phyloP scores from a whole-genome alignment of 2,329 filamentous ascomycete species.

The Parafenestella ontariensis region DNA sequence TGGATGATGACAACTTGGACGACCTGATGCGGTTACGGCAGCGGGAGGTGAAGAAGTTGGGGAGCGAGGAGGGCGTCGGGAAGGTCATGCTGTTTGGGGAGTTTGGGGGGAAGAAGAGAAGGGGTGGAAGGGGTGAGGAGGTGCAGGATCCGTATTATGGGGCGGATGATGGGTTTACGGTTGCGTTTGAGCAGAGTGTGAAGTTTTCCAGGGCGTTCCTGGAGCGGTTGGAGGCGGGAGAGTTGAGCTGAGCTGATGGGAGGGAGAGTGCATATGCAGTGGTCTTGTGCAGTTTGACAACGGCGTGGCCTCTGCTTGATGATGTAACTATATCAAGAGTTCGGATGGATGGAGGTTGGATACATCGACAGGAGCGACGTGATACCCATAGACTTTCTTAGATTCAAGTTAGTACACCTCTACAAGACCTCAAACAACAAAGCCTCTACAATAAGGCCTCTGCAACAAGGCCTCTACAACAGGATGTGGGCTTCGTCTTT shows the following conservation, averaged over 20 bases:
- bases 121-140: constrained; percentile 65
- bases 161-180: constrained; percentile 73
- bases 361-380: not conserved
- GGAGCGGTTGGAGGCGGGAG: constrained; percentile 59
- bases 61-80: constrained; percentile 50
- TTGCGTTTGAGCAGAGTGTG: constrained; percentile 81
- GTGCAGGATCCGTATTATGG: constrained; percentile 93
- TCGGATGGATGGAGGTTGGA: not conserved
- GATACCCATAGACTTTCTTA: not conserved
- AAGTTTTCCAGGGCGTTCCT: constrained; percentile 81
- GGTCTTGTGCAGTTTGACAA: not conserved
- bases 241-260: constrained; percentile 27
- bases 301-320: too few species aligned
- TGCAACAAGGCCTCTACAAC: too few species aligned
- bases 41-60: constrained; percentile 56
- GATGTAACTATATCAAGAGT: not conserved
- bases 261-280: not conserved
- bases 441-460: too few species aligned
- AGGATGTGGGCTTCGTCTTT: too few species aligned
- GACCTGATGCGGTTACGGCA: constrained; percentile 69
- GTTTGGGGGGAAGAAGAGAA: constrained; percentile 65
- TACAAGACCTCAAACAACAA: too few species aligned
- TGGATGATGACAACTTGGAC: constrained; percentile 84
- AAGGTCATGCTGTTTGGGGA: constrained; percentile 84
- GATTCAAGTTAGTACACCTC: not conserved